These are phyloP conservation scores for Urostyla sp. DNA, from an alignment of 73 alveolate genomes.

Conservation along the genomic window DNA sequence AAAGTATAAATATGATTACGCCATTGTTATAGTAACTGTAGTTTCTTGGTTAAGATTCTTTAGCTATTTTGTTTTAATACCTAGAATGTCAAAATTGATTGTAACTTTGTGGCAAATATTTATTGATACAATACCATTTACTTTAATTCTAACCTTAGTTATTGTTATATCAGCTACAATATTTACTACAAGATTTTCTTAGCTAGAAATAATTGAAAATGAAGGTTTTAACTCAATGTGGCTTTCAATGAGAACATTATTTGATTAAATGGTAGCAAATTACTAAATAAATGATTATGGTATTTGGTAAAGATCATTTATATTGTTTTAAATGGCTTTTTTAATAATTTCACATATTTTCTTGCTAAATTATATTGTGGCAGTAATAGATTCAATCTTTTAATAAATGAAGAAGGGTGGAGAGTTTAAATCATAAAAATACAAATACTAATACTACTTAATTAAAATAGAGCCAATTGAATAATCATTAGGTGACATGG, in stretches of 20 bases:
- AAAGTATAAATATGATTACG: constrained; percentile 1
- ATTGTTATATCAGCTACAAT: constrained; percentile 16
- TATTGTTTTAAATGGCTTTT: constrained; percentile 11
- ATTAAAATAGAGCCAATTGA: constrained; percentile 5
- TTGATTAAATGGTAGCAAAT: constrained; percentile 34
- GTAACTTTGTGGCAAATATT: constrained; percentile 26
- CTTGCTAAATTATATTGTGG: constrained; percentile 34
- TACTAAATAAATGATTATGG: constrained; percentile 19
- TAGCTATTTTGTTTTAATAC: neutral
- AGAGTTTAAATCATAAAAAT: constrained; percentile 35
- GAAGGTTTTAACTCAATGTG: neutral
- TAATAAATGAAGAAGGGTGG: constrained; percentile 36
- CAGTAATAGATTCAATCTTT: constrained; percentile 32
- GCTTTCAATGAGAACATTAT: constrained; percentile 14
- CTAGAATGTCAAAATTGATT: constrained; percentile 19
- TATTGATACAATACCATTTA: constrained; percentile 29
- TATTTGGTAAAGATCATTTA: constrained; percentile 19
- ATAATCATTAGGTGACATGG: constrained; percentile 3
- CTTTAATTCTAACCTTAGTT: neutral
- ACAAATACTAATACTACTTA: constrained; percentile 1
- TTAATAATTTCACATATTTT: constrained; percentile 6
- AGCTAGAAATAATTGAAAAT: too few species aligned
- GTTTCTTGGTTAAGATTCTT: constrained; percentile 41
- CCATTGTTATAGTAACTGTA: constrained; percentile 1
- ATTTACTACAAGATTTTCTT: constrained; percentile 41